Evolutionary conservation across 202 grass and related monocot species (phyloP).

Genomic region (Carex arenaria): DNA sequence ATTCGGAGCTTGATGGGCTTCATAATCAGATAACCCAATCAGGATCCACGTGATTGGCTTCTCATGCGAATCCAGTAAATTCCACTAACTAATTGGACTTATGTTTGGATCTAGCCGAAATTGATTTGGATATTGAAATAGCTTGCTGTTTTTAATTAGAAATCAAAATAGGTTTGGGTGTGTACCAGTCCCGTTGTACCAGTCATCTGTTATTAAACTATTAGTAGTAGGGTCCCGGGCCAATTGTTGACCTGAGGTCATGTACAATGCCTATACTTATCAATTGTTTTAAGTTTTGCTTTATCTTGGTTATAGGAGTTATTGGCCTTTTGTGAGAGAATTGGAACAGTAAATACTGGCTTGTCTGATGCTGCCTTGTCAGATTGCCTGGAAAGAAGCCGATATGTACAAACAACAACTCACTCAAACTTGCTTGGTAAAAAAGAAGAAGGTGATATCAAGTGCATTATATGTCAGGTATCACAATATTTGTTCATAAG

Average conservation of each 20-base stretch:
- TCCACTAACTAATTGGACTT: not conserved
- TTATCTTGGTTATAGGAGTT: conserved; percentile 51
- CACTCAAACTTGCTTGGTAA: not conserved
- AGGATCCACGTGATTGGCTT: not conserved
- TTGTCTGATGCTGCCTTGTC: conserved; percentile 60
- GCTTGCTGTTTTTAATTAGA: not conserved
- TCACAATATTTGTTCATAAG: conserved; percentile 7
- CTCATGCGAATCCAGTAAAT: not conserved
- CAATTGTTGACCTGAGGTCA: not conserved
- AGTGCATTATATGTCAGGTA: conserved; percentile 97
- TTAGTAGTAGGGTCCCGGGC: not conserved
- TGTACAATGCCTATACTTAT: not conserved
- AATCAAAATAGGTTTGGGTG: not conserved
- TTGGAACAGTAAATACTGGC: conserved; percentile 85
- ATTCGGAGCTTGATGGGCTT: not conserved
- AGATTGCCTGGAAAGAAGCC: conserved; percentile 53
- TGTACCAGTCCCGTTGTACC: not conserved
- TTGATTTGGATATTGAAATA: not conserved
- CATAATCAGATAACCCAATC: not conserved
- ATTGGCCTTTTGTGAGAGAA: conserved; percentile 68
- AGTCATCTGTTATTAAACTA: not conserved
- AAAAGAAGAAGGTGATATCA: conserved; percentile 54
- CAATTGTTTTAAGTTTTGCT: not conserved
- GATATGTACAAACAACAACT: conserved; percentile 32
- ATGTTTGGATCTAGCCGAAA: not conserved